Conservation (phyloP, 306 rosid species). For the Cotoneaster glaucophyllus region DNA sequence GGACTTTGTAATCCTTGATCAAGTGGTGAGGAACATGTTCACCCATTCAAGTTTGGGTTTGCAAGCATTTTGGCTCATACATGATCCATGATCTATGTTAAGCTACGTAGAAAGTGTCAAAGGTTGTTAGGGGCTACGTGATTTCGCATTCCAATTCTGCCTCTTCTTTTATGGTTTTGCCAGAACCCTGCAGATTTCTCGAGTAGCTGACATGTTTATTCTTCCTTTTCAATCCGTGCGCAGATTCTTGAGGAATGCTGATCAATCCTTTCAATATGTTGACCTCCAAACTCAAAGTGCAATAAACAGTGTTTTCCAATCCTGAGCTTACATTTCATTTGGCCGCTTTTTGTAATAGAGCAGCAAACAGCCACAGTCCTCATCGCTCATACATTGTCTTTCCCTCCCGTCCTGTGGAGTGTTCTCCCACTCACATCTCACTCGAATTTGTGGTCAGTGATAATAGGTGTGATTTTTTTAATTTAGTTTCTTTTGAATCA, state of each 20-base stretch:
- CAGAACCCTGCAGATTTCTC: background rate
- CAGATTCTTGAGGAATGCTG: constrained; percentile 30
- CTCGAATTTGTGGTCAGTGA: background rate
- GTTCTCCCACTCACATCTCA: background rate
- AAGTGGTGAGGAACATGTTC: background rate
- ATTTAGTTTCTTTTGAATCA: too few relatives aligned
- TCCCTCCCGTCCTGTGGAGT: background rate
- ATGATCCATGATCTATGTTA: background rate
- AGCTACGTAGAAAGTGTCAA: background rate
- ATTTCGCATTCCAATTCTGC: background rate
- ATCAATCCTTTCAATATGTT: background rate
- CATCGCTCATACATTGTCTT: background rate
- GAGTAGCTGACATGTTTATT: constrained; percentile 11
- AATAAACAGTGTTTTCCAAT: background rate
- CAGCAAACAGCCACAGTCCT: background rate
- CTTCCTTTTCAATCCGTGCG: constrained; percentile 9
- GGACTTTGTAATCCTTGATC: background rate
- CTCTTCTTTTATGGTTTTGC: constrained; percentile 2
- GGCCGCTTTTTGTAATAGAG: background rate
- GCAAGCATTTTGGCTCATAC: background rate
- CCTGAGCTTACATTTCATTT: background rate
- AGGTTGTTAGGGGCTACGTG: background rate
- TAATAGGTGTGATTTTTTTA: background rate
- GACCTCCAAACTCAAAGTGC: background rate
- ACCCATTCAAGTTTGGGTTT: background rate